Conservation (phyloP, 176 grass and related monocot genomes). For the Pharus latifolius region DNA sequence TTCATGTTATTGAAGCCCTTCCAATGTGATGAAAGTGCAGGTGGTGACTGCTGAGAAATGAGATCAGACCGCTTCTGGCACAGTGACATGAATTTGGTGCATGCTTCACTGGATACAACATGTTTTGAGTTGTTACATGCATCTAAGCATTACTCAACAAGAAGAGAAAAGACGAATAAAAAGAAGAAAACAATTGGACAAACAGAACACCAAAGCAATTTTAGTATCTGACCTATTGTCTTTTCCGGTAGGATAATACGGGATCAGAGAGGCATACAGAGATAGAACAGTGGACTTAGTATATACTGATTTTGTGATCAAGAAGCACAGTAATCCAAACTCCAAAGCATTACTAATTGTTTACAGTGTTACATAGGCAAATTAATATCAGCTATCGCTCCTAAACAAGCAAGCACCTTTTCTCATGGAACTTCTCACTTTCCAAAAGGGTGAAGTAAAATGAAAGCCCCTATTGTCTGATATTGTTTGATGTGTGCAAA, state of each 20-base stretch:
- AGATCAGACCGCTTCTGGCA: constrained; percentile 69
- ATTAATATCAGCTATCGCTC: not conserved
- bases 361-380: too few species aligned
- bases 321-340: too few species aligned
- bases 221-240: not conserved
- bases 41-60: constrained; percentile 25
- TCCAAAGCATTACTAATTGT: too few species aligned
- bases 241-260: not conserved
- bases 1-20: constrained; percentile 59
- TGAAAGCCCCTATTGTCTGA: not conserved
- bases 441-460: not conserved
- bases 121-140: constrained; percentile 15
- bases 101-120: constrained; percentile 75
- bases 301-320: not conserved
- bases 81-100: constrained; percentile 74
- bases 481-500: not conserved
- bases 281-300: too few species aligned
- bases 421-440: constrained; percentile 14
- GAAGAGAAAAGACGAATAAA: constrained; percentile 12
- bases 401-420: not conserved
- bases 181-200: not conserved
- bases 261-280: too few species aligned
- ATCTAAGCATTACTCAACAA: constrained; percentile 11
- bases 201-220: not conserved
- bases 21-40: constrained; percentile 32